Percentiles rank a stretch among this genome's conserved stretches.
Conservation (phyloP, 805 yeast genomes). For the Novakomyces olei region DNA sequence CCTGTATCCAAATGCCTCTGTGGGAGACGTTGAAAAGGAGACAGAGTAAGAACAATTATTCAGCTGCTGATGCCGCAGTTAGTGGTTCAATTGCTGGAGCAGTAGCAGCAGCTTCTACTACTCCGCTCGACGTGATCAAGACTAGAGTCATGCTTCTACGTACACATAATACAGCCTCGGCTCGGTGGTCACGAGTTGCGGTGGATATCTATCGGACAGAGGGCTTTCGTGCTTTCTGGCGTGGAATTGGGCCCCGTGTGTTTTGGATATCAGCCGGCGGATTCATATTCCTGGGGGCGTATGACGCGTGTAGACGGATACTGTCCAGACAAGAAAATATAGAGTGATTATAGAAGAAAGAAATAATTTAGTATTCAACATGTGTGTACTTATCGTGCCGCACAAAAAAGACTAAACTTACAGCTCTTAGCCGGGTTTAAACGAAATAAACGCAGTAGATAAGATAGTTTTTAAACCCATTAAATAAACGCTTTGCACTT, state of each 20-base stretch:
- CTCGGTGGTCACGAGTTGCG: too few relatives aligned
- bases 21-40: slow-evolving; percentile 58
- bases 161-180: too few relatives aligned
- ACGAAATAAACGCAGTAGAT: too few relatives aligned
- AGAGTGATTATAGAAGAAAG: too few relatives aligned
- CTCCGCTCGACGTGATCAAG: slow-evolving; percentile 84
- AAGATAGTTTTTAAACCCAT: too few relatives aligned
- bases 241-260: slow-evolving; percentile 87
- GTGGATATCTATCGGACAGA: slow-evolving; percentile 45
- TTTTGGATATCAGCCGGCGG: slow-evolving; percentile 98
- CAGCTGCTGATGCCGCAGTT: slow-evolving; percentile 62
- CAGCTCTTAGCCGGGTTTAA: too few relatives aligned
- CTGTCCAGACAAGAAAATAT: too few relatives aligned
- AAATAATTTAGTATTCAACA: too few relatives aligned
- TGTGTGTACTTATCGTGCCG: too few relatives aligned
- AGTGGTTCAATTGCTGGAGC: slow-evolving; percentile 92
- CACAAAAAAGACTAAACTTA: too few relatives aligned
- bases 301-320: too few relatives aligned
- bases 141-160: slow-evolving; percentile 81
- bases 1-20: slow-evolving; percentile 83
- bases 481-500: too few relatives aligned
- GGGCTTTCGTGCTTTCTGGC: slow-evolving; percentile 48
- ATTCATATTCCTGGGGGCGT: slow-evolving; percentile 85
- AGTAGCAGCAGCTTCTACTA: slow-evolving; percentile 79
- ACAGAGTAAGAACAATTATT: slow-evolving; percentile 34